Conservation (phyloP, 2,329 filamentous ascomycete species). For the Geosmithia morbida region DNA sequence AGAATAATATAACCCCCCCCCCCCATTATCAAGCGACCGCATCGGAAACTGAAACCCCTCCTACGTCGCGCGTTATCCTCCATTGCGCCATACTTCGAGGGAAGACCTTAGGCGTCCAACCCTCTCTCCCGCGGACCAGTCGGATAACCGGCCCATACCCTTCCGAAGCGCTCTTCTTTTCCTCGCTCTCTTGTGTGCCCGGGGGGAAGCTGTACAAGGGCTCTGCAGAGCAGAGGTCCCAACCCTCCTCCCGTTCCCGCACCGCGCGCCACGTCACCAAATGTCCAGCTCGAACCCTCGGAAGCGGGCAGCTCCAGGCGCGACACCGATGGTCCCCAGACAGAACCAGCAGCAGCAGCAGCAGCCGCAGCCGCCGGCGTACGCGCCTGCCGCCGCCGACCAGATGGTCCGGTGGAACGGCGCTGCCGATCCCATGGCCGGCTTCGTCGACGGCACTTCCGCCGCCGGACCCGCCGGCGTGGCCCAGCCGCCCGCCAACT, state of each 20-base stretch:
- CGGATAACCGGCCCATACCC: no score
- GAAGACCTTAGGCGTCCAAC: no score
- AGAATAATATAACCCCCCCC: background rate
- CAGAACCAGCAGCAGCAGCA: slow-evolving; percentile 22
- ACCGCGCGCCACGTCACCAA: background rate
- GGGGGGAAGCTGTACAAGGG: background rate
- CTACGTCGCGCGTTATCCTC: no score
- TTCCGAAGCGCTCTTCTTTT: background rate
- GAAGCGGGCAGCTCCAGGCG: slow-evolving; percentile 63
- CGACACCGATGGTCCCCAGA: slow-evolving; percentile 43
- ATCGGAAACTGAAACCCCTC: no score
- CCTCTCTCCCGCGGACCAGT: no score
- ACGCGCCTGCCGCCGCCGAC: slow-evolving; percentile 29
- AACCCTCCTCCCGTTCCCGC: no score
- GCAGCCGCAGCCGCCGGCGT: slow-evolving; percentile 31
- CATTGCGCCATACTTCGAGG: no score
- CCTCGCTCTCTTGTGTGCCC: background rate
- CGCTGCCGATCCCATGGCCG: slow-evolving; percentile 14
- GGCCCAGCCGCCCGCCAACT: slow-evolving; percentile 12
- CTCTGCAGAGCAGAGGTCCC: background rate
- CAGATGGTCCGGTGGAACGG: slow-evolving; percentile 31
- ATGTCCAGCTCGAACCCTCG: slow-evolving; percentile 40
- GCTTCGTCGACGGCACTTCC: slow-evolving; percentile 19
- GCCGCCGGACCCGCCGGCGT: background rate
- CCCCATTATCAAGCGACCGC: no score